Conservation (phyloP, 306 rosid species). For the Citrullus amarus region DNA sequence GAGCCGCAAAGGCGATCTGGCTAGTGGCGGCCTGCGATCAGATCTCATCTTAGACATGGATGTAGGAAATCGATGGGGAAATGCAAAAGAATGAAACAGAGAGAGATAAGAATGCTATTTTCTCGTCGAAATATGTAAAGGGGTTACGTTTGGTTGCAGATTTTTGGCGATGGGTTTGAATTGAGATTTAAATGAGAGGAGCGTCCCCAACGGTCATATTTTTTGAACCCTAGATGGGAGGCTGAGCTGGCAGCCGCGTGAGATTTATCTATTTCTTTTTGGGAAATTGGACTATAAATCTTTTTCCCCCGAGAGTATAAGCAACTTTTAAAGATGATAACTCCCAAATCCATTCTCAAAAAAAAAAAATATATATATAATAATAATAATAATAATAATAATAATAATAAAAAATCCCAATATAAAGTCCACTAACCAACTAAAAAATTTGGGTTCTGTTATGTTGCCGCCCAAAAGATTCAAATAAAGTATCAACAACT, state of each 20-base stretch:
- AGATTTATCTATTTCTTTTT: not conserved
- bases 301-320: too few relatives aligned
- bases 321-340: too few relatives aligned
- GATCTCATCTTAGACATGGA: conserved; percentile 39
- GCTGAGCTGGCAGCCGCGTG: not conserved
- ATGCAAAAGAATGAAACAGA: not conserved
- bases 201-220: conserved; percentile 18
- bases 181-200: conserved; percentile 8
- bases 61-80: not conserved
- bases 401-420: too few relatives aligned
- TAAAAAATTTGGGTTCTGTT: too few relatives aligned
- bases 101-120: not conserved
- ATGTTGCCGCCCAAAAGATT: too few relatives aligned
- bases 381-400: too few relatives aligned
- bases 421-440: too few relatives aligned
- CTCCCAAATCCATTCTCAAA: too few relatives aligned
- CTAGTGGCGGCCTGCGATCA: conserved; percentile 55
- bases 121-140: not conserved
- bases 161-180: conserved; percentile 18
- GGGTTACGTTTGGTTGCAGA: not conserved
- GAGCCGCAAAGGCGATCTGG: conserved; percentile 51
- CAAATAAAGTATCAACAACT: too few relatives aligned
- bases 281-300: not conserved
- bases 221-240: not conserved
- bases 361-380: too few relatives aligned